A percentile compares a stretch with the other conserved stretches of the same genome.
phyloP scores from a whole-genome alignment of 257 asterid genomes.

The Agastache rugosa region DNA sequence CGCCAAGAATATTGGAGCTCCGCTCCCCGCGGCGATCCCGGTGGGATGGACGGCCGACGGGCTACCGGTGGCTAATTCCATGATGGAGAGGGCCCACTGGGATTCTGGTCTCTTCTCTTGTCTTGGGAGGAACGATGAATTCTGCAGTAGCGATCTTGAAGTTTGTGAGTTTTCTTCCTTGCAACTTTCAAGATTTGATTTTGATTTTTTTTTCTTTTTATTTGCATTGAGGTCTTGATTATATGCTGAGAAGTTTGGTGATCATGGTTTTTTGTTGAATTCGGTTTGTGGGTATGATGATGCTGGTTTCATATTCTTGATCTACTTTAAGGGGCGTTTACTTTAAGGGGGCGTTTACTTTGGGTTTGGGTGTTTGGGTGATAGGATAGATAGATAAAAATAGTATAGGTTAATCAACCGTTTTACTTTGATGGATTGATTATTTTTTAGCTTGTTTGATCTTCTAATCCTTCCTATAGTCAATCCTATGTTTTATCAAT shows the following conservation, averaged over 20 bases:
- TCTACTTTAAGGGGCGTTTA: background rate
- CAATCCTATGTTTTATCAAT: too few species aligned
- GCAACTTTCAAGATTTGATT: conserved; percentile 33
- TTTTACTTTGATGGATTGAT: too few species aligned
- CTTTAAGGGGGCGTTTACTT: too few species aligned
- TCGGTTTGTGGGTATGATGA: background rate
- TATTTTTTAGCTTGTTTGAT: too few species aligned
- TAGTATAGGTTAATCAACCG: too few species aligned
- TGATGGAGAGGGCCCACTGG: conserved; percentile 56
- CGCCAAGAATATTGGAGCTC: conserved; percentile 38
- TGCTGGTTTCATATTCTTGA: conserved; percentile 27
- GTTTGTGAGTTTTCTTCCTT: conserved; percentile 62
- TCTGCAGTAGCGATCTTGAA: conserved; percentile 76
- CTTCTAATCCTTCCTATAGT: too few species aligned
- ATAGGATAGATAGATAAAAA: too few species aligned
- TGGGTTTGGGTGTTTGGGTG: too few species aligned
- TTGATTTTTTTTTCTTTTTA: background rate
- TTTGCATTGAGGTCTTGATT: conserved; percentile 24
- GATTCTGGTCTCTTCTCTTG: conserved; percentile 57
- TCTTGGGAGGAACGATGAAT: conserved; percentile 65
- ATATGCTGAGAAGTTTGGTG: conserved; percentile 10
- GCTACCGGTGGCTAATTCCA: conserved; percentile 62
- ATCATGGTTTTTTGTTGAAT: conserved; percentile 7
- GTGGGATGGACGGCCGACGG: conserved; percentile 83
- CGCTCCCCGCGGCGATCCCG: conserved; percentile 45